Conservation (phyloP, 2,329 filamentous ascomycete species). For the Aschersonia sp. region DNA sequence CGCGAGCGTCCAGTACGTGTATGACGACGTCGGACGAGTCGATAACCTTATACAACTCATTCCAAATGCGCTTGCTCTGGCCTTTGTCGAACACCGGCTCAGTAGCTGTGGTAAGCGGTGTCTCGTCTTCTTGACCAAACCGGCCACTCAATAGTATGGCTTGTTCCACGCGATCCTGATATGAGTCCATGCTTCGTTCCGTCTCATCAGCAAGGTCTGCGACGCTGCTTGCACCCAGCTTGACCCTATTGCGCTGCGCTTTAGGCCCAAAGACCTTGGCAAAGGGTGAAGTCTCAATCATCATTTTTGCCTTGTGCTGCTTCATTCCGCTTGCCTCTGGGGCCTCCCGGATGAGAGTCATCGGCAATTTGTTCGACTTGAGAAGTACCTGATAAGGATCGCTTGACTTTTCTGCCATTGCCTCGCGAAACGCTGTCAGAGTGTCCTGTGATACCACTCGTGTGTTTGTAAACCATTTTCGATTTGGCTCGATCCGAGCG, state of each 20-base stretch:
- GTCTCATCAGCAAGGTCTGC: conserved; percentile 70
- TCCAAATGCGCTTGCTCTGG: conserved; percentile 92
- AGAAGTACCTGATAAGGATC: conserved; percentile 92
- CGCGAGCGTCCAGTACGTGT: conserved; percentile 83
- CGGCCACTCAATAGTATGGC: conserved; percentile 61
- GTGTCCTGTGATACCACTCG: conserved; percentile 80
- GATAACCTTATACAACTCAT: conserved; percentile 89
- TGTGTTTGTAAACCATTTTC: conserved; percentile 97
- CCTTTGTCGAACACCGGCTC: conserved; percentile 90
- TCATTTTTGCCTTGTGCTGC: conserved; percentile 87
- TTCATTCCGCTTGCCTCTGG: conserved; percentile 70
- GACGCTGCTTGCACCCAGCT: conserved; percentile 70
- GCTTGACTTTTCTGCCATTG: conserved; percentile 76
- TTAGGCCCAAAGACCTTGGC: conserved; percentile 85
- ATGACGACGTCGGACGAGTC: conserved; percentile 93
- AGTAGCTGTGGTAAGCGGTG: conserved; percentile 44
- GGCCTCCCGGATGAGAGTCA: conserved; percentile 80
- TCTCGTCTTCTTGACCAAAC: conserved; percentile 40
- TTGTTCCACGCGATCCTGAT: conserved; percentile 68
- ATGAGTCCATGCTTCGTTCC: conserved; percentile 66
- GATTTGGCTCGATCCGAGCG: conserved; percentile 85
- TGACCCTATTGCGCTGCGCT: conserved; percentile 81
- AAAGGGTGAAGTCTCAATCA: conserved; percentile 77
- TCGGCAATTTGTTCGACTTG: conserved; percentile 92
- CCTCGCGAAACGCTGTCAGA: conserved; percentile 72